Percentiles rank a stretch among this genome's conserved stretches.
Evolutionary conservation across 345 rosid species (phyloP).

Genomic region (Linum lewisii): DNA sequence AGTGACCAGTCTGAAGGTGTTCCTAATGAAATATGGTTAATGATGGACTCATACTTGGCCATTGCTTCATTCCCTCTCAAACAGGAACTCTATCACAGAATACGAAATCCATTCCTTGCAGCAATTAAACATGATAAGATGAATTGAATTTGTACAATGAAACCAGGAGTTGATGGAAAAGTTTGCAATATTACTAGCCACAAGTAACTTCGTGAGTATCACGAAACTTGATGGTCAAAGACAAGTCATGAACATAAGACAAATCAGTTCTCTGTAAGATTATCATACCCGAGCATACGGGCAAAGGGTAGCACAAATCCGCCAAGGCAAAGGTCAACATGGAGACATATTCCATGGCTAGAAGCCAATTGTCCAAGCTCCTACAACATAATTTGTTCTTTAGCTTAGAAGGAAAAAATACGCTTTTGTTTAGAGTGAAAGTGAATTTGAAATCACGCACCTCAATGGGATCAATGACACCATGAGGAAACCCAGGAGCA

Average conservation of each 20-base stretch:
- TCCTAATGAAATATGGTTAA: no score
- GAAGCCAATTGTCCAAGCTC: slow-evolving; percentile 86
- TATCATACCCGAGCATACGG: slow-evolving; percentile 63
- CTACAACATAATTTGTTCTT: slow-evolving; percentile 28
- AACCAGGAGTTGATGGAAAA: no score
- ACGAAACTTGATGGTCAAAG: no score
- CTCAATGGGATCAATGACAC: slow-evolving; percentile 94
- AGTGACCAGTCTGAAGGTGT: no score
- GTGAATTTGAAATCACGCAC: slow-evolving; percentile 25
- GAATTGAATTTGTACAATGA: no score
- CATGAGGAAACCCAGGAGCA: slow-evolving; percentile 97
- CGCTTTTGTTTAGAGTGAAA: not conserved
- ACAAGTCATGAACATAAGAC: not conserved
- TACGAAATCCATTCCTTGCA: no score
- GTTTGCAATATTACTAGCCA: no score
- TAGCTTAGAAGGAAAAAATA: slow-evolving; percentile 9
- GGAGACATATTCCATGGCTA: slow-evolving; percentile 70
- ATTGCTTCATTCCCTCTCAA: no score
- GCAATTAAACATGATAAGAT: no score
- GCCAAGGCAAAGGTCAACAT: slow-evolving; percentile 98
- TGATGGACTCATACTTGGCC: no score
- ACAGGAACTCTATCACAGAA: no score
- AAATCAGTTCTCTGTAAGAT: not conserved
- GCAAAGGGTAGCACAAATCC: slow-evolving; percentile 97
- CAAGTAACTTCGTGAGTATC: no score